A percentile compares a stretch with the other conserved stretches of the same genome.
These are phyloP conservation scores for Leishmania aethiopica DNA, from an alignment of 208 protist species.

Conservation along the genomic window DNA sequence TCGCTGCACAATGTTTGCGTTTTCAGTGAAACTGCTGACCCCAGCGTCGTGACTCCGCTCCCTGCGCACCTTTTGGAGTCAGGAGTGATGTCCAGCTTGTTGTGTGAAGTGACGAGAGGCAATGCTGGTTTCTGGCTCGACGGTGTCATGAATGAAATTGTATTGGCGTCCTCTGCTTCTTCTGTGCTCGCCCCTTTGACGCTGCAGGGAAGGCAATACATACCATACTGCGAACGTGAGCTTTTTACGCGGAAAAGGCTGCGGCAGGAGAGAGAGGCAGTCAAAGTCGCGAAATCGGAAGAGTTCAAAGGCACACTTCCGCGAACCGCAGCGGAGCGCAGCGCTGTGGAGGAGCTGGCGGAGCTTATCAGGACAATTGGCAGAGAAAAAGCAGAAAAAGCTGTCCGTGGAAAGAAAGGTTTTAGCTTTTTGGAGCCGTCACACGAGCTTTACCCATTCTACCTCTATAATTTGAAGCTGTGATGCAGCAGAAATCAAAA, in stretches of 20 bases:
- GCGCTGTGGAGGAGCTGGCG: conserved; percentile 71
- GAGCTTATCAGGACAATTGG: conserved; percentile 61
- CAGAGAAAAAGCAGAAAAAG: conserved; percentile 67
- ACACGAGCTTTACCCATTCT: conserved; percentile 76
- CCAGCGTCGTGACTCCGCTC: conserved; percentile 49
- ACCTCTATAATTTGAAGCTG: conserved; percentile 53
- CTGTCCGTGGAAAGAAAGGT: conserved; percentile 69
- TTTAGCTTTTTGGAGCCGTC: conserved; percentile 80
- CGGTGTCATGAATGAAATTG: conserved; percentile 48
- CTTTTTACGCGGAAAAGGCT: conserved; percentile 46
- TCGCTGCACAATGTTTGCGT: conserved; percentile 76
- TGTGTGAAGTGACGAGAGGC: conserved; percentile 32
- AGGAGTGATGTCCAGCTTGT: conserved; percentile 52
- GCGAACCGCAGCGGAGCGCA: conserved; percentile 52
- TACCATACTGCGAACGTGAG: conserved; percentile 56
- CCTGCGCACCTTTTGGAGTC: conserved; percentile 61
- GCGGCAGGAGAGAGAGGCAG: conserved; percentile 25
- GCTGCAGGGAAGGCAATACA: conserved; percentile 41
- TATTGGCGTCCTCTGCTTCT: conserved; percentile 41
- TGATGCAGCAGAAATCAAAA: conserved; percentile 6
- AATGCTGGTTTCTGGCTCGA: conserved; percentile 78
- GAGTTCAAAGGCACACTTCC: conserved; percentile 44
- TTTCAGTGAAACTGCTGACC: conserved; percentile 55
- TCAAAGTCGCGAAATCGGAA: conserved; percentile 23
- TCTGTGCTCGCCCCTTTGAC: conserved; percentile 54